A percentile compares a stretch with the other conserved stretches of the same genome.
Evolutionary conservation across 495 filamentous ascomycete genomes (phyloP).

Genomic region (Hypoxylon rickii): DNA sequence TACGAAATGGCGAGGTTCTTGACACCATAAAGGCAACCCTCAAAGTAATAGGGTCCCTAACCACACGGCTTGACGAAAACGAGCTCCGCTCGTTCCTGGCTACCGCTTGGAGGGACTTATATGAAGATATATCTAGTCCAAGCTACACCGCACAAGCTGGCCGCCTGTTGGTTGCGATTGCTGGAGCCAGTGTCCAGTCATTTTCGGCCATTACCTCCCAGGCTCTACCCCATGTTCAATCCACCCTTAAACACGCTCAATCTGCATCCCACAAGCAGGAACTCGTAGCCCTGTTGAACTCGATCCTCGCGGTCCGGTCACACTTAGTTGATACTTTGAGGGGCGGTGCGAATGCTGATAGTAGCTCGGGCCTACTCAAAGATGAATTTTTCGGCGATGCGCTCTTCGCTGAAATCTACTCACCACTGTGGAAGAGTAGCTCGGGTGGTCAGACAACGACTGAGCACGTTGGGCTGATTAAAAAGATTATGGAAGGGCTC

Average conservation of each 20-base stretch:
- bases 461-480: slow-evolving; percentile 40
- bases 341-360: slow-evolving; percentile 10
- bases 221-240: slow-evolving; percentile 43
- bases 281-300: slow-evolving; percentile 48
- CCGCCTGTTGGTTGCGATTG: slow-evolving; percentile 49
- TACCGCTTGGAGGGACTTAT: slow-evolving; percentile 46
- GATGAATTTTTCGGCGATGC: slow-evolving; percentile 35
- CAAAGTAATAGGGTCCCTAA: slow-evolving; percentile 50
- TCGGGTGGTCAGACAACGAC: slow-evolving; percentile 23
- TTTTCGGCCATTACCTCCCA: slow-evolving; percentile 41
- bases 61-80: slow-evolving; percentile 40
- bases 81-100: slow-evolving; percentile 44
- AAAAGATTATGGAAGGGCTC: slow-evolving; percentile 46
- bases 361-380: slow-evolving; percentile 3
- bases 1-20: slow-evolving; percentile 59
- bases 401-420: slow-evolving; percentile 47
- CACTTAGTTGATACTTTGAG: slow-evolving; percentile 36
- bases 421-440: slow-evolving; percentile 44
- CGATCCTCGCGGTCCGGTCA: slow-evolving; percentile 43
- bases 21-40: slow-evolving; percentile 54
- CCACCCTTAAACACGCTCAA: slow-evolving; percentile 46
- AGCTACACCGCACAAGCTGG: slow-evolving; percentile 53
- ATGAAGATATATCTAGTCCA: slow-evolving; percentile 49
- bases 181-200: slow-evolving; percentile 38
- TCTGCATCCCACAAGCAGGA: slow-evolving; percentile 47